Percentiles rank a stretch among this genome's conserved stretches.
Evolutionary conservation across 2,329 filamentous ascomycete species (phyloP).

Genomic region (Fusarium decemcellulare): DNA sequence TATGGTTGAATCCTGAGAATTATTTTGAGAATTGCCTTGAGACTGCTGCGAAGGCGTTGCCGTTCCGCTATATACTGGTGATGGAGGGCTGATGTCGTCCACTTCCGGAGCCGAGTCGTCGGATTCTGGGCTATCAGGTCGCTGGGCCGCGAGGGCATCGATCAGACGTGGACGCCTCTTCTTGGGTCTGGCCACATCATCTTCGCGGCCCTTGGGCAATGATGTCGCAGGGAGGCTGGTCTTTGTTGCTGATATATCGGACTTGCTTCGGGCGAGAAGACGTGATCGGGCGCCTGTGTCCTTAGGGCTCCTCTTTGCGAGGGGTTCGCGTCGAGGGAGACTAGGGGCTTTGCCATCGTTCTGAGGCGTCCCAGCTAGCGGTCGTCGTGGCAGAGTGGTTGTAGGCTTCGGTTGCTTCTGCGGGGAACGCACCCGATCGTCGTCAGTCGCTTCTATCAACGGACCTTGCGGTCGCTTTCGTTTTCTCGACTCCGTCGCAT

Average conservation of each 20-base stretch:
- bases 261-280: constrained; percentile 21
- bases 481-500: constrained; percentile 40
- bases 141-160: constrained; percentile 59
- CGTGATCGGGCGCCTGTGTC: constrained; percentile 8
- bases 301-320: constrained; percentile 27
- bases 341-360: constrained; percentile 6
- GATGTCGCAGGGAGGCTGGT: neutral
- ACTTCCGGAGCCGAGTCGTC: constrained; percentile 40
- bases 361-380: constrained; percentile 9
- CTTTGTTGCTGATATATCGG: constrained; percentile 17
- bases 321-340: neutral
- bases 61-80: constrained; percentile 27
- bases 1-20: constrained; percentile 37
- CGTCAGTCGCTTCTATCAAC: constrained; percentile 13
- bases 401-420: constrained; percentile 27
- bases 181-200: constrained; percentile 23
- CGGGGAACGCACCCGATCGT: constrained; percentile 10
- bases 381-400: constrained; percentile 28
- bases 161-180: constrained; percentile 55
- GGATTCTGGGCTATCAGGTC: constrained; percentile 51
- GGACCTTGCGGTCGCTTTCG: constrained; percentile 40
- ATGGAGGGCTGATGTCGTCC: constrained; percentile 16
- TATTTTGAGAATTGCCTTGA: constrained; percentile 25
- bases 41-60: constrained; percentile 41
- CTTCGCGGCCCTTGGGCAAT: constrained; percentile 9